Conservation (phyloP, 768 basidiomycete species). For the Rhizopogon roseolus region DNA sequence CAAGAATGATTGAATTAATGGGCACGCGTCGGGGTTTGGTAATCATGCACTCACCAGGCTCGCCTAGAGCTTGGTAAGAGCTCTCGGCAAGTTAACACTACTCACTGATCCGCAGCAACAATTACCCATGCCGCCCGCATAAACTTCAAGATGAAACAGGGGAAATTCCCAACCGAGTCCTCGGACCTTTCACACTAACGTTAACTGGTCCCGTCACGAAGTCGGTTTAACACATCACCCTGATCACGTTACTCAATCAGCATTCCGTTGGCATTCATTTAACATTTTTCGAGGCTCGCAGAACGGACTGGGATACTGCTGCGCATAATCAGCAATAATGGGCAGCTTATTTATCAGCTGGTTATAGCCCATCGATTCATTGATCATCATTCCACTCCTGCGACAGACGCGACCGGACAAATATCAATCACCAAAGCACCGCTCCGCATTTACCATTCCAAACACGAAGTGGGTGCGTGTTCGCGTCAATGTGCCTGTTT, state of each 20-base stretch:
- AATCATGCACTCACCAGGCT: not conserved
- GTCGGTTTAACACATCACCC: not conserved
- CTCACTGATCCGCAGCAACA: not conserved
- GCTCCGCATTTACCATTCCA: not conserved
- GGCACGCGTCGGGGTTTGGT: not conserved
- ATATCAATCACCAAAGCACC: not conserved
- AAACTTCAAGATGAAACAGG: not conserved
- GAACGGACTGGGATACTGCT: not conserved
- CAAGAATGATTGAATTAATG: not conserved
- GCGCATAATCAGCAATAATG: not conserved
- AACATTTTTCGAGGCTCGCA: not conserved
- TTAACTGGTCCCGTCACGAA: no score
- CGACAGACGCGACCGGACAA: not conserved
- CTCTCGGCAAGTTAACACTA: no score
- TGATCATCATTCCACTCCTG: no score
- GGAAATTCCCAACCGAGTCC: not conserved
- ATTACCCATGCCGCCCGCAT: not conserved
- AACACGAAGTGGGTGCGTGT: slow-evolving; percentile 30
- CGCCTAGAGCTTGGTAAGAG: not conserved
- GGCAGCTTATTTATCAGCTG: not conserved
- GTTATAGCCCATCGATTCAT: no score
- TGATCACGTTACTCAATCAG: not conserved
- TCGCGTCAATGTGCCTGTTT: slow-evolving; percentile 13
- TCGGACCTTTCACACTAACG: not conserved
- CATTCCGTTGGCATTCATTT: not conserved